Percentiles rank a stretch among this genome's conserved stretches.
Conservation (phyloP, 2,329 filamentous ascomycete species). For the Claviceps digitariae region DNA sequence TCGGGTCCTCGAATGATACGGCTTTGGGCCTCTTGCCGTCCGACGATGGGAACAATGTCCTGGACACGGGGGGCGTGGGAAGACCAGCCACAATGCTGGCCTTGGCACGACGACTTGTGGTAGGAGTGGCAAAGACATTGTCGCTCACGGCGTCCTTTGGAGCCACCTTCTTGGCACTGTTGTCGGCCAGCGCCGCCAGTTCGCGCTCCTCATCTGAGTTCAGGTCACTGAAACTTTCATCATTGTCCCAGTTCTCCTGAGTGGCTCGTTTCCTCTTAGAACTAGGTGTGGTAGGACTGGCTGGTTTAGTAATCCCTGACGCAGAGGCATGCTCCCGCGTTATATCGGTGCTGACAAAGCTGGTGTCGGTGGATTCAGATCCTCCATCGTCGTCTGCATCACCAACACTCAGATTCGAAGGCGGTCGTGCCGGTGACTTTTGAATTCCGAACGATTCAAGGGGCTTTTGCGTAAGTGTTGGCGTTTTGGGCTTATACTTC, state of each 20-base stretch:
- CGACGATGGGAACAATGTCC: slow-evolving; percentile 21
- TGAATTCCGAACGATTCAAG: slow-evolving; percentile 18
- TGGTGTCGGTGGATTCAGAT: background rate
- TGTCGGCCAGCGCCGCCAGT: slow-evolving; percentile 22
- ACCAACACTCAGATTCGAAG: background rate
- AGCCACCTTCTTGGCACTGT: slow-evolving; percentile 17
- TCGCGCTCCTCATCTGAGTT: slow-evolving; percentile 26
- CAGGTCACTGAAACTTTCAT: slow-evolving; percentile 20
- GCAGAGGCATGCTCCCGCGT: background rate
- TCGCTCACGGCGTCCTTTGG: slow-evolving; percentile 3
- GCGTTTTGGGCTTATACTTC: slow-evolving; percentile 13
- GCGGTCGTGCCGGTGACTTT: slow-evolving; percentile 10
- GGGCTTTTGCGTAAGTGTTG: slow-evolving; percentile 16
- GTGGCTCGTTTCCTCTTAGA: slow-evolving; percentile 18
- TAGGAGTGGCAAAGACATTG: slow-evolving; percentile 15
- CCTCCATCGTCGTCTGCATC: background rate
- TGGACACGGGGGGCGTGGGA: slow-evolving; percentile 22
- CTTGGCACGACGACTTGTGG: slow-evolving; percentile 9
- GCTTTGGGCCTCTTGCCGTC: slow-evolving; percentile 19
- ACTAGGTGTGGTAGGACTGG: slow-evolving; percentile 2
- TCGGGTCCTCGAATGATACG: slow-evolving; percentile 17
- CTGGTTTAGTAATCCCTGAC: background rate
- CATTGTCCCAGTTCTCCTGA: slow-evolving; percentile 13
- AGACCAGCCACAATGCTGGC: slow-evolving; percentile 13
- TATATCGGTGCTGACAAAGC: background rate